Conservation (phyloP, 257 asterid genomes). For the Solanum pinnatisectum region DNA sequence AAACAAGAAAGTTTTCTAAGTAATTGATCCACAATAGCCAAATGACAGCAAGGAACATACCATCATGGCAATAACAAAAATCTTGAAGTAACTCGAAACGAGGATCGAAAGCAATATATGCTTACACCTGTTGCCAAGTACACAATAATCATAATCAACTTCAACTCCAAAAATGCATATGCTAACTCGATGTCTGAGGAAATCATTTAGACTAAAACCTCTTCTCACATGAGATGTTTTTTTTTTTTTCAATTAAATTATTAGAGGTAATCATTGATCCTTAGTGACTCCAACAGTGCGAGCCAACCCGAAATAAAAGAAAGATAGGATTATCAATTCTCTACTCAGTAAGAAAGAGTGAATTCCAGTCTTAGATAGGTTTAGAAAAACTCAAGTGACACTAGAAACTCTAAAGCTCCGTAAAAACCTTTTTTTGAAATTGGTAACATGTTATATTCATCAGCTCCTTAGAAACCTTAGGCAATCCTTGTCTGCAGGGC, state of each 20-base stretch:
- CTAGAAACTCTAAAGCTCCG: background rate
- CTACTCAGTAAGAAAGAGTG: background rate
- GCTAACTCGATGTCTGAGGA: background rate
- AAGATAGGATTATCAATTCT: background rate
- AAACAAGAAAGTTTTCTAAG: background rate
- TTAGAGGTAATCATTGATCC: background rate
- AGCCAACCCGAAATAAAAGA: background rate
- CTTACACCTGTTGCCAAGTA: conserved; percentile 40
- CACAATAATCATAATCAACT: background rate
- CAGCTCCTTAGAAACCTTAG: background rate
- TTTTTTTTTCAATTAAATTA: background rate
- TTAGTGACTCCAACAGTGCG: background rate
- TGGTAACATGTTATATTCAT: too few relatives aligned
- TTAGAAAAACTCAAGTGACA: background rate
- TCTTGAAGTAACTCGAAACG: conserved; percentile 76
- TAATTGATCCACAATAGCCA: background rate
- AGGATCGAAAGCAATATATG: conserved; percentile 42
- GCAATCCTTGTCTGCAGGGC: background rate
- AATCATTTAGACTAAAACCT: background rate
- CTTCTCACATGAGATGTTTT: background rate
- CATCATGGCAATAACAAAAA: conserved; percentile 70
- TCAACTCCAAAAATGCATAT: background rate
- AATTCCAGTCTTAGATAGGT: background rate
- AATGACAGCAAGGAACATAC: conserved; percentile 26
- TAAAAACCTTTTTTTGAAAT: background rate